Base-by-base conservation (phyloP, 305 asterid genomes). In the Nicotiana rustica region DNA sequence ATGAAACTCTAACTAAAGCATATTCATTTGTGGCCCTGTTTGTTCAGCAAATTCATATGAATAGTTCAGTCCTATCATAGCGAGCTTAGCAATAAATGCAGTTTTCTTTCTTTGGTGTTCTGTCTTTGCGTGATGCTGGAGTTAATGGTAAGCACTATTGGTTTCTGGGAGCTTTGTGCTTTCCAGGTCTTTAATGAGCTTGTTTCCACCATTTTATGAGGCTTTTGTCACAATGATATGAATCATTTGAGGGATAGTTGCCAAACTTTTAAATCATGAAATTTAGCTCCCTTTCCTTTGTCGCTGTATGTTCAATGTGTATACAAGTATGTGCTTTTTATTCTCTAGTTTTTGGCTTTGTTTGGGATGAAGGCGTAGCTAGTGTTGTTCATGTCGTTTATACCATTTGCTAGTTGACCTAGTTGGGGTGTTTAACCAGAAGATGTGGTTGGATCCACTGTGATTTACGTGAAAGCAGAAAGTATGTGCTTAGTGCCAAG, bases 151-250 rank as follows among this genome's bases (percentile, higher is more conserved):
- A 47, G 62, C 62, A 73, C 79, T 49, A 73, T 49, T 49, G 61
- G 62, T 73, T 73, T 73, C 62, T 73, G 79, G 62, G 62, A 73
- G 79, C 19, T 25, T 49, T 73, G 62, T 73, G 62, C 52, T 73
- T 57, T 73, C 52, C 41, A 25, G 41, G 21, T 49, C 60, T 31
- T 71, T 73, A 73, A 10, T 73, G 79, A 73, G 38, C 79, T 73
- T 49, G 62, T 49, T 31, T 49, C 62, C 79, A 73, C 79, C 15
- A 15, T 73, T 47, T 44, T 56, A 49, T 1, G 44, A 49, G 41
- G 13, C 21, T 49, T 38, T 73, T 17, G 41, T 49, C 9, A 4
- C 41, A 47, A 49, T 2, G 31, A 49, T 47, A 47, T 73, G 41
- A 73, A 73, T 6, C 55, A 33, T 21, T 13, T 49, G 38, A 73